These are phyloP conservation scores for Phytophthora quininea DNA, from an alignment of 352 stramenopile genomes.

Conservation along the genomic window DNA sequence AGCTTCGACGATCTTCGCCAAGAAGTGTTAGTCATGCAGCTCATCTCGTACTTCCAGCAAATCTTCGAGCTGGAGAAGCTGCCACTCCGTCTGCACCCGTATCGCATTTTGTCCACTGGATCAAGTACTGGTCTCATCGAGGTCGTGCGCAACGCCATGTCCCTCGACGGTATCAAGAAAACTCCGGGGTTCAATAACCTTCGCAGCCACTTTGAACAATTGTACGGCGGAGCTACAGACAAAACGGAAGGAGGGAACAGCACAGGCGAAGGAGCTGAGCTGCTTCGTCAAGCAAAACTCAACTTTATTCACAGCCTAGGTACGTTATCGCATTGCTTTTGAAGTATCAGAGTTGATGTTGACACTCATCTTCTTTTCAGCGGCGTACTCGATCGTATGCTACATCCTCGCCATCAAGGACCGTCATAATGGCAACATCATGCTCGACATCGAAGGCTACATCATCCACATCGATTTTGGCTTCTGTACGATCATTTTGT, in stretches of 20 bases:
- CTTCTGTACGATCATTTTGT: constrained; percentile 77
- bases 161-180: constrained; percentile 97
- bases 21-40: constrained; percentile 97
- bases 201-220: constrained; percentile 91
- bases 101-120: constrained; percentile 96
- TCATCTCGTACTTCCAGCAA: constrained; percentile 95
- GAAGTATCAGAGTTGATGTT: constrained; percentile 10
- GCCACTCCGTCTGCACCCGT: constrained; percentile 93
- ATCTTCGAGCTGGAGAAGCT: constrained; percentile 93
- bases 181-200: constrained; percentile 85
- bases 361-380: constrained; percentile 68
- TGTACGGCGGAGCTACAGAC: constrained; percentile 81
- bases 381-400: constrained; percentile 97
- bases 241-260: constrained; percentile 47
- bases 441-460: constrained; percentile 97
- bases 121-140: constrained; percentile 95
- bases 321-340: constrained; percentile 40
- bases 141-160: constrained; percentile 95
- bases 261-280: constrained; percentile 24
- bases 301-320: constrained; percentile 88
- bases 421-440: constrained; percentile 99
- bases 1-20: constrained; percentile 98
- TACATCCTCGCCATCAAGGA: constrained; percentile 99
- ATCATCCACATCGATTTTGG: constrained; percentile 99
- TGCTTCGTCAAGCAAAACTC: constrained; percentile 71